phyloP scores from a whole-genome alignment of 78 protist genomes.

The Speleostelium caveatum region DNA sequence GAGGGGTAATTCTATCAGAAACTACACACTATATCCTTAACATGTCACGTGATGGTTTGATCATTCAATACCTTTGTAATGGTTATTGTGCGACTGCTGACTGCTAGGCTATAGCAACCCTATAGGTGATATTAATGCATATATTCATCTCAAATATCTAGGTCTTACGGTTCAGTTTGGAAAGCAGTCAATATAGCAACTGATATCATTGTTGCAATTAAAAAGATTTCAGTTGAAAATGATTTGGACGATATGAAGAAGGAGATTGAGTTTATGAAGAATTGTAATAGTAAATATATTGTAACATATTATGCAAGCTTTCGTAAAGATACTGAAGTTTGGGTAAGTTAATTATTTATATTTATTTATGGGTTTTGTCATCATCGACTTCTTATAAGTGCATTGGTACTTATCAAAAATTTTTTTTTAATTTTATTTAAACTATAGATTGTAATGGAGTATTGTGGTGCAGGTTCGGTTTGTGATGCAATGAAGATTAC shows the following conservation, averaged over 20 bases:
- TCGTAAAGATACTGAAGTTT: conserved; percentile 78
- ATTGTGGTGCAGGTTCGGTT: conserved; percentile 93
- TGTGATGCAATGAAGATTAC: conserved; percentile 82
- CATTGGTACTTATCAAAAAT: too few species aligned
- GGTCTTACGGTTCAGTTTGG: conserved; percentile 85
- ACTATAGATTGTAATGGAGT: conserved; percentile 91
- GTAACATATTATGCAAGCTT: conserved; percentile 82
- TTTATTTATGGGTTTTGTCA: not conserved
- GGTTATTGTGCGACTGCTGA: too few species aligned
- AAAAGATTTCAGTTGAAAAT: conserved; percentile 78
- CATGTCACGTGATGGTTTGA: too few species aligned
- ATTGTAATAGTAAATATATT: conserved; percentile 72
- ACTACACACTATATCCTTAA: too few species aligned
- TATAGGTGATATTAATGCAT: not conserved
- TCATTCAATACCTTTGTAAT: too few species aligned
- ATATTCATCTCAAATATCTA: not conserved
- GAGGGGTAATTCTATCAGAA: conserved; percentile 43
- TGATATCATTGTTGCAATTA: conserved; percentile 74
- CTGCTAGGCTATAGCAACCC: not conserved
- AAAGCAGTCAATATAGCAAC: conserved; percentile 64
- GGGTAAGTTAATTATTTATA: conserved; percentile 62
- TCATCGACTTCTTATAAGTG: too few species aligned
- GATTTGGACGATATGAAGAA: conserved; percentile 83
- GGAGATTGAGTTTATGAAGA: conserved; percentile 85
- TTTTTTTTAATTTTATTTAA: not conserved